phyloP scores from a whole-genome alignment of 306 rosid genomes.

The Vicia faba region DNA sequence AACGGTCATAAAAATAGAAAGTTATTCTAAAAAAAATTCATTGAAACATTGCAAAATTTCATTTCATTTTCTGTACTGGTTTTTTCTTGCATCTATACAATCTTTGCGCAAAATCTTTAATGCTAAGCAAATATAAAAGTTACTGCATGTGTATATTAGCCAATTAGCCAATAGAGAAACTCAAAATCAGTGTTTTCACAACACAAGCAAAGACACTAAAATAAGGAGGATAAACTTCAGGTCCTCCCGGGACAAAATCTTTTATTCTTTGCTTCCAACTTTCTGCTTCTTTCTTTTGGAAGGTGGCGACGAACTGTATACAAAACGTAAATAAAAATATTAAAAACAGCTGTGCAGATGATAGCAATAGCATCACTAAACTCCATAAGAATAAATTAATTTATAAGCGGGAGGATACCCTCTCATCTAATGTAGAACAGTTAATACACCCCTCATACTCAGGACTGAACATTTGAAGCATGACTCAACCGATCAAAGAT shows the following conservation, averaged over 20 bases:
- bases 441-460: not conserved
- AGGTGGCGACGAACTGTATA: not conserved
- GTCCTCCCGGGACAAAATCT: not conserved
- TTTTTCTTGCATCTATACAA: not conserved
- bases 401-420: not conserved
- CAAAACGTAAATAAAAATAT: not conserved
- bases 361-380: not conserved
- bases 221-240: not conserved
- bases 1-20: not conserved
- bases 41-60: not conserved
- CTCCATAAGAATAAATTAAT: not conserved
- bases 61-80: no score
- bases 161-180: not conserved
- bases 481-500: not conserved
- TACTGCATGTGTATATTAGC: not conserved
- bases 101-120: not conserved
- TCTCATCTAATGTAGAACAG: not conserved
- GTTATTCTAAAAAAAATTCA: not conserved
- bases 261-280: not conserved
- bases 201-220: not conserved
- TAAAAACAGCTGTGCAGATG: not conserved
- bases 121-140: not conserved
- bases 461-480: not conserved
- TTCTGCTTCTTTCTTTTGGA: constrained; percentile 7
- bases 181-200: not conserved